Base-by-base conservation (phyloP, 1,139 yeast species). In the Pneumocystis jirovecii region DNA sequence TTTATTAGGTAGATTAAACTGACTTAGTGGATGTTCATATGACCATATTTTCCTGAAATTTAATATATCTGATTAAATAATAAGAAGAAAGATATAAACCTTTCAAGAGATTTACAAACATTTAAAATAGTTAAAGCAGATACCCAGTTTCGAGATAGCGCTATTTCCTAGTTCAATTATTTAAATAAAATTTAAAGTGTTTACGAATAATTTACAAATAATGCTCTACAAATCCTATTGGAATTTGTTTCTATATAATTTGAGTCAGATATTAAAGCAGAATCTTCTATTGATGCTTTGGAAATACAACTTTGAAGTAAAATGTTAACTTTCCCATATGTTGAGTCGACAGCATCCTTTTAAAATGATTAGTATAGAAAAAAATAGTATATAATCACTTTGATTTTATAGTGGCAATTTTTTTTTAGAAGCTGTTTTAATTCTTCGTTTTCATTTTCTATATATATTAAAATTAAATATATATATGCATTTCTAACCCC, bases 221-320 rank as follows among this genome's bases (percentile, higher is more conserved):
- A 78, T 0, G 98, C 97, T 35, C 98, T 82, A 71, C 96, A 83
- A 45, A 95, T 93, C 78, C 99, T 84, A 0, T 93, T 90, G 1
- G 97, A 82, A 71, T 95, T 95, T 72, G 95, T 98, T 1, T 97
- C 97, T 67, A 95, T 96, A 74, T 93, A 95, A 68, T 89, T 87
- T 60, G 90, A 81, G 75, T 95, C 98, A 0, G 97, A 89, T 1
- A 84, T 79, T 68, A 95, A 78, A 0, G 97, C 85, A 68, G 90
- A 96, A 69, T 81, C 82, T 19, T 72, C 70, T 56, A 91, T 82
- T 12, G 75, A 71, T 0, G 90, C 84, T 67, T 85, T 85, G 0
- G 97, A 89, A 40, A 95, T 87, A 73, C 81, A 95, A 0, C 97
- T 85, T 74, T 95, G 99, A 45, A 95, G 78, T 63, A 95, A 79